Conservation (phyloP, 768 basidiomycete species). For the Leccinum rimulosum region DNA sequence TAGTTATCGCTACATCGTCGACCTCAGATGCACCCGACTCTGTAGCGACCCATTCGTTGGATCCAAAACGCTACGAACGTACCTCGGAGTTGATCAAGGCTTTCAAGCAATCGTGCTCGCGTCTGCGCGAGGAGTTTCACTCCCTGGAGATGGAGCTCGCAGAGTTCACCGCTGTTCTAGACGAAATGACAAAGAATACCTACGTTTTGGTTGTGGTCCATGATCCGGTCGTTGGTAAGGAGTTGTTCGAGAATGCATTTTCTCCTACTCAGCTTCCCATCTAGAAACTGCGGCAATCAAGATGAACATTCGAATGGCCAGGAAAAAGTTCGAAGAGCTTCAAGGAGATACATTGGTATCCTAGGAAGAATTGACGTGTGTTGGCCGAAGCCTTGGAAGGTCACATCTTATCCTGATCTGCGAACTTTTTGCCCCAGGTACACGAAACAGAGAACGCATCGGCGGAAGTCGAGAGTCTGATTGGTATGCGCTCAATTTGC, state of each 20-base stretch:
- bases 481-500: background rate
- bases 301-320: slow-evolving; percentile 84
- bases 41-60: slow-evolving; percentile 44
- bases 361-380: slow-evolving; percentile 12
- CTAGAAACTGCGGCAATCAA: slow-evolving; percentile 85
- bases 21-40: slow-evolving; percentile 38
- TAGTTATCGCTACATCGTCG: slow-evolving; percentile 88
- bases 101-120: slow-evolving; percentile 90
- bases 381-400: background rate
- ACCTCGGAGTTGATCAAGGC: slow-evolving; percentile 93
- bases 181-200: slow-evolving; percentile 90
- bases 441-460: background rate
- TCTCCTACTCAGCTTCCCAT: background rate
- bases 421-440: background rate
- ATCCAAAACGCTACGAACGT: slow-evolving; percentile 76
- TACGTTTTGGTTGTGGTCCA: slow-evolving; percentile 90
- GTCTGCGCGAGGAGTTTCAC: slow-evolving; percentile 80
- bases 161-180: slow-evolving; percentile 86
- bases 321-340: slow-evolving; percentile 86
- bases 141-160: slow-evolving; percentile 83
- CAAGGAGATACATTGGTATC: slow-evolving; percentile 62
- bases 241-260: background rate
- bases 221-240: slow-evolving; percentile 81
- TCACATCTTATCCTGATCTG: background rate
- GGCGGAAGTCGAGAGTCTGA: background rate